Evolutionary conservation across 306 rosid species (phyloP).

Genomic region (Fragaria ananassa): DNA sequence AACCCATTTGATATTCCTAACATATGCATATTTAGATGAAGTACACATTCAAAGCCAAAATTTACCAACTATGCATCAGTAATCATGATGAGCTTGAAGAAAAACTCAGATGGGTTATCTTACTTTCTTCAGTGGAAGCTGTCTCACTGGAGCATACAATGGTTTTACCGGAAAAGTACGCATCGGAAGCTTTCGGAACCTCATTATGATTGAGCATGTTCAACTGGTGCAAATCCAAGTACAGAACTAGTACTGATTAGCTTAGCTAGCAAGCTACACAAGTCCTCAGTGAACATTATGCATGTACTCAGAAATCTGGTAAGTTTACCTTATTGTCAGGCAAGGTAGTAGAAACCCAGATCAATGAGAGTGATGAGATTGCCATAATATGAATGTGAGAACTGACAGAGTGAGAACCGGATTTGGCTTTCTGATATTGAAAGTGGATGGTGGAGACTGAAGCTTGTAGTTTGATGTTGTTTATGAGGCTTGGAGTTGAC

Average conservation of each 20-base stretch:
- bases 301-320: background rate
- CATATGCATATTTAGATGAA: background rate
- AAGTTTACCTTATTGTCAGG: slow-evolving; percentile 51
- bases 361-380: slow-evolving; percentile 56
- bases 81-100: background rate
- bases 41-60: background rate
- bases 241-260: slow-evolving; percentile 8
- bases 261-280: background rate
- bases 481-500: slow-evolving; percentile 20
- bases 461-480: slow-evolving; percentile 26
- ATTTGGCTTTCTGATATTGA: slow-evolving; percentile 24
- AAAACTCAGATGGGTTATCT: slow-evolving; percentile 21
- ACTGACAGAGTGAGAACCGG: slow-evolving; percentile 9
- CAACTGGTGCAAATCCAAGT: slow-evolving; percentile 38
- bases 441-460: slow-evolving; percentile 25
- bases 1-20: background rate
- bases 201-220: slow-evolving; percentile 46
- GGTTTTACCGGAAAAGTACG: slow-evolving; percentile 37
- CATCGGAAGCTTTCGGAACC: slow-evolving; percentile 30
- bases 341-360: slow-evolving; percentile 49
- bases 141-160: slow-evolving; percentile 43
- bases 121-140: slow-evolving; percentile 48
- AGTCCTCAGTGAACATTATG: background rate
- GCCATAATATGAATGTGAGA: slow-evolving; percentile 46
- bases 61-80: background rate